Evolutionary conservation across 345 rosid genomes (phyloP), one percentile per base, ranked within the genome.

Genomic region (Odontarrhena argentea): DNA sequence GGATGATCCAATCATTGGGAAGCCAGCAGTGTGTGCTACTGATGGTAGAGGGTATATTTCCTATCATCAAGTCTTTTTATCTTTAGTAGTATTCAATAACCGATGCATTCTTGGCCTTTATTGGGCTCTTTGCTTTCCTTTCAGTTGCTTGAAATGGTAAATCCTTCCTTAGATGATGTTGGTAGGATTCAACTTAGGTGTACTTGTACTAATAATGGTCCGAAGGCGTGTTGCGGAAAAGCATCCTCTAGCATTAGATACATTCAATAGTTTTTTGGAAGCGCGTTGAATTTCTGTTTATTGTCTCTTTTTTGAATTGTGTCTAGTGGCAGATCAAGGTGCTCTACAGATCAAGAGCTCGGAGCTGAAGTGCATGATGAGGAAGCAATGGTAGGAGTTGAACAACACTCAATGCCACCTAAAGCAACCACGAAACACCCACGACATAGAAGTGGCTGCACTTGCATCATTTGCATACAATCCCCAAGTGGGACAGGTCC

Each of bases 401-500:
- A 88, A 70, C 82, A 85, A 34, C 89, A 83, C 36, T 87, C 85
- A 35, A 85, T 83, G 63, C 80, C 87, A 64, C 75, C 87, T 35
- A 87, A 82, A 65, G 80, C 84, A 68, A 87, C 96, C 51, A 85
- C 96, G 25, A 94, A 84, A 81, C 99, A 94, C 58, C 97, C 97
- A 9, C 84, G 97, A 22, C 99, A 91, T 71, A 87, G 85, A 80
- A 87, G 74, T 47, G 99, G 91, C 67, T 94, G 99, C 83, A 70
- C 87, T 7, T 94, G 99, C 80, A 94, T 91, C 49, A 90, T 94
- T 43, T 94, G 97, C 80, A 82, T 90, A 67, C 99, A 90, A 68
- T 92, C 95, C 11, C 97, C 99, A 34, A 91, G 99, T 63, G 97
- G 98, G 55, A 74, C 71, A 69, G 94, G 92, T 51, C 92, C 92